A percentile compares a stretch with the other conserved stretches of the same genome.
phyloP scores from a whole-genome alignment of 768 basidiomycete species.

The Lactarius pseudohatsudake region DNA sequence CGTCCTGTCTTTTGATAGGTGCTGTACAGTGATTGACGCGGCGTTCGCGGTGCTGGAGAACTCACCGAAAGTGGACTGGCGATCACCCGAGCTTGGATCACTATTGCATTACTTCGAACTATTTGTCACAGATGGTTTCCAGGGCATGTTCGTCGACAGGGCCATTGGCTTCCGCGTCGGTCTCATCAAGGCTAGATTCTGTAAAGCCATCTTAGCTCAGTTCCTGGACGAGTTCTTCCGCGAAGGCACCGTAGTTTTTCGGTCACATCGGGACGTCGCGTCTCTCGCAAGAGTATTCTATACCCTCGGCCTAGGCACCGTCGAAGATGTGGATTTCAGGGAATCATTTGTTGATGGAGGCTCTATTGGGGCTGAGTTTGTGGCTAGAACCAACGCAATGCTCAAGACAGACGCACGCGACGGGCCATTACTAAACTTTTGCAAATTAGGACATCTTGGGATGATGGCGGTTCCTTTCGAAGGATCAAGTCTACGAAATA shows the following conservation, averaged over 20 bases:
- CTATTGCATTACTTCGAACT: constrained; percentile 5
- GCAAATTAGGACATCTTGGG: too few species aligned
- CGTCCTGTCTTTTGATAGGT: not conserved
- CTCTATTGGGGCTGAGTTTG: too few species aligned
- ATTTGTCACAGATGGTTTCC: not conserved
- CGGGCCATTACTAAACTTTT: too few species aligned
- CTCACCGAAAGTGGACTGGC: constrained; percentile 11
- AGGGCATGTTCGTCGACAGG: constrained; percentile 3
- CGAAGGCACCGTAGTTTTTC: not conserved
- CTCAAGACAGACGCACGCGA: too few species aligned
- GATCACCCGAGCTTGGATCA: constrained; percentile 11
- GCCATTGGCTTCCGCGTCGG: constrained; percentile 4
- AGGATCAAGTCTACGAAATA: not conserved
- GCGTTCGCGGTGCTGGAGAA: not conserved
- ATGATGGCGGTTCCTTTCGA: too few species aligned
- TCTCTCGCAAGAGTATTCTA: not conserved
- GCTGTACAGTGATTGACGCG: constrained; percentile 9
- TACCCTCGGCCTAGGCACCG: too few species aligned
- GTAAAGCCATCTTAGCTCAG: not conserved
- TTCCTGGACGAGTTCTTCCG: not conserved
- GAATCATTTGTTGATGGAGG: too few species aligned
- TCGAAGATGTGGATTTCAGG: too few species aligned
- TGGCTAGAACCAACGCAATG: too few species aligned
- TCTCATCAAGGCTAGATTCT: constrained; percentile 5
- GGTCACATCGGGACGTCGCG: constrained; percentile 12